Evolutionary conservation across 2,329 filamentous ascomycete species (phyloP).

Genomic region (Apiospora koreana): DNA sequence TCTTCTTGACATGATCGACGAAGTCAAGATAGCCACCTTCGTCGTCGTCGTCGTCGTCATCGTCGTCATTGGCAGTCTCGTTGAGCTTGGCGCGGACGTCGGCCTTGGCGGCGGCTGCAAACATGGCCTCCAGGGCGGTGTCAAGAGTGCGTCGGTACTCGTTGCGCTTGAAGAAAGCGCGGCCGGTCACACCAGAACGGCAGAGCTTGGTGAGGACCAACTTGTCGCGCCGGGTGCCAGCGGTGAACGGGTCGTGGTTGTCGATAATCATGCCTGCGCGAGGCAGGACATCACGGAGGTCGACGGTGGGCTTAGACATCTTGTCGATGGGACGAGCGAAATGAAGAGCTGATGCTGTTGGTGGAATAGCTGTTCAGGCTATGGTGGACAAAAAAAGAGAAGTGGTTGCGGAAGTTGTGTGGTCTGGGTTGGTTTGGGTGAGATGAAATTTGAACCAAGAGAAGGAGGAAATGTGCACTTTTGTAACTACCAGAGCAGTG

Average conservation of each 20-base stretch:
- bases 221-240: background rate
- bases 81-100: background rate
- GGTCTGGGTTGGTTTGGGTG: too few relatives aligned
- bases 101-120: background rate
- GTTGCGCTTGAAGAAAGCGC: background rate
- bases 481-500: too few relatives aligned
- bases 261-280: background rate
- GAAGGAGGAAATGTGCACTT: too few relatives aligned
- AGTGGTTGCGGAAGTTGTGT: too few relatives aligned
- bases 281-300: background rate
- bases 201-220: background rate
- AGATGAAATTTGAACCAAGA: too few relatives aligned
- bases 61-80: background rate
- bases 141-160: background rate
- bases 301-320: background rate
- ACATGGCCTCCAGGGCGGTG: background rate
- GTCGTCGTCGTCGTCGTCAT: background rate
- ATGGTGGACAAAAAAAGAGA: background rate
- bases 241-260: background rate
- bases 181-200: background rate
- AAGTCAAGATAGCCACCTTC: background rate
- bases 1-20: background rate
- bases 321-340: background rate
- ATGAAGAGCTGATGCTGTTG: background rate
- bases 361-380: background rate